These are phyloP conservation scores for Fennellomyces sp. DNA, from an alignment of 371 early-diverging fungal genomes.

Conservation along the genomic window DNA sequence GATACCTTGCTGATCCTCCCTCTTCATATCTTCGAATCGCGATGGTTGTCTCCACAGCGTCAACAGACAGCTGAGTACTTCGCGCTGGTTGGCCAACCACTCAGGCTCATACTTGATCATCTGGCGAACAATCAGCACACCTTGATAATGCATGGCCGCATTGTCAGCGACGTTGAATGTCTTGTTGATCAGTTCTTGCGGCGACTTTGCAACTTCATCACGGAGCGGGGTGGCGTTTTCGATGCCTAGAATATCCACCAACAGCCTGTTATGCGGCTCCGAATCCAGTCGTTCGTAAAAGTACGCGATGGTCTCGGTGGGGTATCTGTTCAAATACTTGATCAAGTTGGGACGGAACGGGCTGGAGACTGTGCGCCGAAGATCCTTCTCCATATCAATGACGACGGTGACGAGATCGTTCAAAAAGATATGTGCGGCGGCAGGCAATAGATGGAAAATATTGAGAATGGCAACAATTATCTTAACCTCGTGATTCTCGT, in stretches of 20 bases:
- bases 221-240: slow-evolving; percentile 74
- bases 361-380: slow-evolving; percentile 84
- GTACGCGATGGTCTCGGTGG: slow-evolving; percentile 82
- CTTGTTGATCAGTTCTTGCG: slow-evolving; percentile 57
- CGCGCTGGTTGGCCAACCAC: slow-evolving; percentile 57
- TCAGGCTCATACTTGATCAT: slow-evolving; percentile 59
- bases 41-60: slow-evolving; percentile 60
- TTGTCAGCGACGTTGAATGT: slow-evolving; percentile 45
- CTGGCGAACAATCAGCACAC: slow-evolving; percentile 68
- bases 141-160: slow-evolving; percentile 56
- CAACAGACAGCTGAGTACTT: slow-evolving; percentile 56
- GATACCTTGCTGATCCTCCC: slow-evolving; percentile 56
- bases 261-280: slow-evolving; percentile 62
- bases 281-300: slow-evolving; percentile 78
- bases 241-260: slow-evolving; percentile 67
- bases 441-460: slow-evolving; percentile 91
- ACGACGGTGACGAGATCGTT: slow-evolving; percentile 87
- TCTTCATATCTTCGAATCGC: slow-evolving; percentile 52
- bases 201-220: slow-evolving; percentile 65
- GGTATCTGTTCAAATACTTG: slow-evolving; percentile 88
- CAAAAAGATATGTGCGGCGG: slow-evolving; percentile 91
- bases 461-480: slow-evolving; percentile 94
- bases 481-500: slow-evolving; percentile 89
- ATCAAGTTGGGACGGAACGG: slow-evolving; percentile 93
- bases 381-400: slow-evolving; percentile 79